phyloP scores from a whole-genome alignment of 2,329 filamentous ascomycete genomes.

The Diplodia intermedia region DNA sequence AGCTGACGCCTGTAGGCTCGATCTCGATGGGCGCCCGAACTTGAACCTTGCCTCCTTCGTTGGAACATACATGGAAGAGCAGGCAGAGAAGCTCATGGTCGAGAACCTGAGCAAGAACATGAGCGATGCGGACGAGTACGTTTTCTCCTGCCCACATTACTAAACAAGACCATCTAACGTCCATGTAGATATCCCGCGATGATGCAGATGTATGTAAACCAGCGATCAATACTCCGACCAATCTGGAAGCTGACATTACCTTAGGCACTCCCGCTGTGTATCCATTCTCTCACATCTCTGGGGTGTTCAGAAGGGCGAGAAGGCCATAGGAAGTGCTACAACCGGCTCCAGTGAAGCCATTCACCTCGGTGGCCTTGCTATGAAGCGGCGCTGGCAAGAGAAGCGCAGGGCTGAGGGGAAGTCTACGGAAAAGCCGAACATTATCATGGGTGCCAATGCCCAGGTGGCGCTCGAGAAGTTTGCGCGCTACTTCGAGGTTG shows the following conservation, averaged over 20 bases:
- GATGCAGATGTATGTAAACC: slow-evolving; percentile 41
- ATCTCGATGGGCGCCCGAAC: slow-evolving; percentile 70
- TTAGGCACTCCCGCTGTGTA: slow-evolving; percentile 70
- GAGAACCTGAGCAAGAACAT: slow-evolving; percentile 76
- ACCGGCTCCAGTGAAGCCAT: slow-evolving; percentile 76
- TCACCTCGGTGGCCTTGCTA: slow-evolving; percentile 72
- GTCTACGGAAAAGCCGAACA: slow-evolving; percentile 70
- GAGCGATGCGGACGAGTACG: slow-evolving; percentile 65
- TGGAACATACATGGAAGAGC: slow-evolving; percentile 73
- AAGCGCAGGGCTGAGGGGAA: slow-evolving; percentile 66
- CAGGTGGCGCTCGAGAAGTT: slow-evolving; percentile 78
- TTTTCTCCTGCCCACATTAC: neutral
- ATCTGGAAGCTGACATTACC: neutral
- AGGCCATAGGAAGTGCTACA: slow-evolving; percentile 71
- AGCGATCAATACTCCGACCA: slow-evolving; percentile 57
- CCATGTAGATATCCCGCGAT: slow-evolving; percentile 40
- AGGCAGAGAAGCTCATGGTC: slow-evolving; percentile 68
- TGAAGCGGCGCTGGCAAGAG: slow-evolving; percentile 78
- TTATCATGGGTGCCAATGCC: slow-evolving; percentile 76
- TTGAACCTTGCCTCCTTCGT: slow-evolving; percentile 74
- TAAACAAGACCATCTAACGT: neutral
- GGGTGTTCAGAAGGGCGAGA: slow-evolving; percentile 67
- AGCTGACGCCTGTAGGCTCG: slow-evolving; percentile 46
- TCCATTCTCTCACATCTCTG: slow-evolving; percentile 72
- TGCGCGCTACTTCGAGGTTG: slow-evolving; percentile 75